Evolutionary conservation across 345 rosid genomes (phyloP).

Genomic region (Ceriops tagal): DNA sequence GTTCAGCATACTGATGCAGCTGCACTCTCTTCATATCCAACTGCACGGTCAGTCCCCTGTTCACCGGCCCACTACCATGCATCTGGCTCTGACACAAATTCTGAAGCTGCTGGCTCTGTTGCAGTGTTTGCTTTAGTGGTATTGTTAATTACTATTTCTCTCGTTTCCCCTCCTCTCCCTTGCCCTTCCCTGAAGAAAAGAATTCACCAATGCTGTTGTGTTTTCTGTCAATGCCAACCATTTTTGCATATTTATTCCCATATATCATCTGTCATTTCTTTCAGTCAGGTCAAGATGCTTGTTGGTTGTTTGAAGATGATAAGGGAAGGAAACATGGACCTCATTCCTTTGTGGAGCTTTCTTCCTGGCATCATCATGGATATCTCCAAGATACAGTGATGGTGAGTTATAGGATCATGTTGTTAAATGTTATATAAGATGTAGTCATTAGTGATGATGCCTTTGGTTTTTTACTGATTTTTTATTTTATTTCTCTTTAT

Average conservation of each 20-base stretch:
- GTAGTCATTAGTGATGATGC: too few species aligned
- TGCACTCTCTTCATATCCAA: constrained; percentile 20
- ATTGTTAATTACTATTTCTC: constrained; percentile 9
- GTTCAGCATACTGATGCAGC: constrained; percentile 27
- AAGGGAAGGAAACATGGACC: constrained; percentile 77
- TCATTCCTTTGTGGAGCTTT: constrained; percentile 60
- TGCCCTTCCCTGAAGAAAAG: background rate
- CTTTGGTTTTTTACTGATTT: too few species aligned
- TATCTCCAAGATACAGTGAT: constrained; percentile 52
- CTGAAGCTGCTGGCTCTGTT: constrained; percentile 24
- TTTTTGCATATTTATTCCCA: background rate
- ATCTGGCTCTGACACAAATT: constrained; percentile 26
- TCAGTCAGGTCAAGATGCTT: constrained; percentile 60
- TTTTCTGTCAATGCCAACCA: background rate
- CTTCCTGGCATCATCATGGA: constrained; percentile 61
- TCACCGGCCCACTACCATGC: constrained; percentile 27
- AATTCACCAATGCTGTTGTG: too few species aligned
- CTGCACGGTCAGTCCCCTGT: constrained; percentile 30
- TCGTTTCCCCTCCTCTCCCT: background rate
- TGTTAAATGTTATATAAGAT: too few species aligned
- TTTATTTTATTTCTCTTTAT: too few species aligned
- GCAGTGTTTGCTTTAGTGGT: constrained; percentile 47
- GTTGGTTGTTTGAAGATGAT: constrained; percentile 80
- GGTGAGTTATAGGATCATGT: constrained; percentile 38
- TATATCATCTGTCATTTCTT: constrained; percentile 6